Base-by-base conservation (phyloP, 2,329 filamentous ascomycete species). In the Sporothrix mexicana region DNA sequence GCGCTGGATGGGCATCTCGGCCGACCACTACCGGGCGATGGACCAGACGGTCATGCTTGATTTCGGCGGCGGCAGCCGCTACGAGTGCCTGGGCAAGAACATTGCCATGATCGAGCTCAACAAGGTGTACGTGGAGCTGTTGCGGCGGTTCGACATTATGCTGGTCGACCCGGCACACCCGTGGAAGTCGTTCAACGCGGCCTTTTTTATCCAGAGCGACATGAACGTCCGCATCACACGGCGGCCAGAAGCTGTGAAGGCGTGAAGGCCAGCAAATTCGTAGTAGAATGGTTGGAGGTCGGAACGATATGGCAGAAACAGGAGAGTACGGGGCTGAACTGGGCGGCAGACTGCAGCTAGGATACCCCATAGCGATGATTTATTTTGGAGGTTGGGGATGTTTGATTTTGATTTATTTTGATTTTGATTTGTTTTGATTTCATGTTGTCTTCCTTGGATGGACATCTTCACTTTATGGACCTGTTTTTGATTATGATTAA, bases 21-120 rank as follows among this genome's bases (percentile, higher is more conserved):
- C 72, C 0, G 78, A 76, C 8, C 75, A 76, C 23, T 59, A 66
- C 71, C 30, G 51, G 9, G 66, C 51, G n/a, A 83, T 82, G 78
- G 69, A 72, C 47, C 70, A 61, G 59, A 75, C 74, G 9, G 74
- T 81, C 49, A 82, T 83, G 61, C 76, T 83, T 3, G 77, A 82
- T 8, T 85, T 85, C 76, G 81, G 81, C 3, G 78, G 79, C 36
- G 83, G 84, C 8, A 75, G 73, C 49, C 73, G 77, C 41, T 82
- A 79, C 73, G 76, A 79, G 73, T 85, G 84, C 74, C 76, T 84
- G 6, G 84, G 84, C 0, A 83, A 82, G 76, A 77, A 80, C 23
- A 80, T 85, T 47, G 83, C 83, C 5, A 76, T 81, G 71, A 80
- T 85, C 72, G 83, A 85, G 77, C 73, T 85, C 49, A 81, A 83